Percentiles rank a stretch among this genome's conserved stretches.
phyloP scores from a whole-genome alignment of 139 green algal species.

The Chlamydomonas sp. region DNA sequence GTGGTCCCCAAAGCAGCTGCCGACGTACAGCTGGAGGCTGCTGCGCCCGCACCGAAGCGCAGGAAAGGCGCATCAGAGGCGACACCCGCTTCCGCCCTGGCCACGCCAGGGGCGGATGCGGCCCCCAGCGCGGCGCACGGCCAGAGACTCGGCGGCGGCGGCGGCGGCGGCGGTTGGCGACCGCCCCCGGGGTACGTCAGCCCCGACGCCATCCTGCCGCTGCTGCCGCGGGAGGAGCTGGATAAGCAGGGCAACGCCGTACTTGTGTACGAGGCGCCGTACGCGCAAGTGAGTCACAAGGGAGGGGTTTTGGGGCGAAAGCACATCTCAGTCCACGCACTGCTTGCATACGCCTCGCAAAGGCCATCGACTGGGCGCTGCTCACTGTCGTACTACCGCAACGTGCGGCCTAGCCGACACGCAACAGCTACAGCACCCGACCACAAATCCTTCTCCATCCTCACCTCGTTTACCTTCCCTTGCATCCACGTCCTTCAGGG shows the following conservation, averaged over 20 bases:
- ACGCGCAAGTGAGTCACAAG: neutral
- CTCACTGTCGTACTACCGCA: too few relatives aligned
- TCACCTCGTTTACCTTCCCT: neutral
- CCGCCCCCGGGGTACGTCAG: constrained; percentile 1
- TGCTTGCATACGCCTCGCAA: neutral
- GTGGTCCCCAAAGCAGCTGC: too few relatives aligned
- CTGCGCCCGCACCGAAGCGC: too few relatives aligned
- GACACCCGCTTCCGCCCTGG: too few relatives aligned
- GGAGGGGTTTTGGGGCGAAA: neutral
- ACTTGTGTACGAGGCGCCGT: constrained; percentile 41
- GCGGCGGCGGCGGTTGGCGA: neutral
- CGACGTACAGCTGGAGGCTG: too few relatives aligned
- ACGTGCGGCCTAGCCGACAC: too few relatives aligned
- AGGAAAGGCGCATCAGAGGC: too few relatives aligned
- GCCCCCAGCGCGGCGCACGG: too few relatives aligned
- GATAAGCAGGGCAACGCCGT: neutral
- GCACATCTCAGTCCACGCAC: neutral
- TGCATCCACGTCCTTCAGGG: neutral
- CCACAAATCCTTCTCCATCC: neutral
- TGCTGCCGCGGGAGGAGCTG: constrained; percentile 9
- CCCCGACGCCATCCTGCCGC: constrained; percentile 8
- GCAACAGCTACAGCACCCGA: too few relatives aligned
- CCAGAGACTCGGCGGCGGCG: too few relatives aligned
- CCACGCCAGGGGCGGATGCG: too few relatives aligned
- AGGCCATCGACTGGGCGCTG: neutral